These are phyloP conservation scores for Aspergillus diversus DNA, from an alignment of 495 filamentous ascomycete species.

Conservation along the genomic window DNA sequence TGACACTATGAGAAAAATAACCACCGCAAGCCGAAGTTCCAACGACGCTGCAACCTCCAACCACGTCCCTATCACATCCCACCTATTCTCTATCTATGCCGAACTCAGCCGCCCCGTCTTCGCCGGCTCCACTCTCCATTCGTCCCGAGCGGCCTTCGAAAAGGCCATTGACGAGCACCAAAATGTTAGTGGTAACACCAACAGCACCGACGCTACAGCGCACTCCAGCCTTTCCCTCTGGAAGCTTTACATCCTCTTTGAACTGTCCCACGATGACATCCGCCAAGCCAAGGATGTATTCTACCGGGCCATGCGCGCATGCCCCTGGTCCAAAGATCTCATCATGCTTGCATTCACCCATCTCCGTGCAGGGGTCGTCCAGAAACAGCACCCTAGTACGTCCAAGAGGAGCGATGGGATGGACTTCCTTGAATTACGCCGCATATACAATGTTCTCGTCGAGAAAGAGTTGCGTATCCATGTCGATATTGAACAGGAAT, in stretches of 20 bases:
- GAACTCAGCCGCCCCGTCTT: constrained; percentile 56
- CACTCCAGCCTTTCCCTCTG: constrained; percentile 59
- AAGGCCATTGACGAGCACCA: constrained; percentile 53
- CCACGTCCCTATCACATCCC: constrained; percentile 52
- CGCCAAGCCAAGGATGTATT: constrained; percentile 51
- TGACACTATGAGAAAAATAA: constrained; percentile 53
- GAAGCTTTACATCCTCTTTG: constrained; percentile 68
- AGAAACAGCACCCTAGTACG: not conserved
- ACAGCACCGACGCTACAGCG: constrained; percentile 37
- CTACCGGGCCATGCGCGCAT: constrained; percentile 56
- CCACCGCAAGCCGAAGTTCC: constrained; percentile 32
- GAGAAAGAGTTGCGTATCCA: constrained; percentile 58
- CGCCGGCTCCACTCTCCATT: constrained; percentile 58
- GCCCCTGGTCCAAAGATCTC: constrained; percentile 77
- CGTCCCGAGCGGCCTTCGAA: constrained; percentile 71
- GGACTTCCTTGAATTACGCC: constrained; percentile 44
- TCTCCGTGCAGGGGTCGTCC: constrained; percentile 37
- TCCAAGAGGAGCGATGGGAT: constrained; percentile 30
- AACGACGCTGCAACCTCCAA: constrained; percentile 21
- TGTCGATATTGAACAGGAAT: constrained; percentile 42
- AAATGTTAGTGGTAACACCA: constrained; percentile 37
- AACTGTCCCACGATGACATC: constrained; percentile 39
- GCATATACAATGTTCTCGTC: constrained; percentile 52
- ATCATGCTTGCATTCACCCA: constrained; percentile 65
- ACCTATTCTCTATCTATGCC: constrained; percentile 68